Conservation (phyloP, 2,329 filamentous ascomycete species). For the Verticillium nonalfalfae region DNA sequence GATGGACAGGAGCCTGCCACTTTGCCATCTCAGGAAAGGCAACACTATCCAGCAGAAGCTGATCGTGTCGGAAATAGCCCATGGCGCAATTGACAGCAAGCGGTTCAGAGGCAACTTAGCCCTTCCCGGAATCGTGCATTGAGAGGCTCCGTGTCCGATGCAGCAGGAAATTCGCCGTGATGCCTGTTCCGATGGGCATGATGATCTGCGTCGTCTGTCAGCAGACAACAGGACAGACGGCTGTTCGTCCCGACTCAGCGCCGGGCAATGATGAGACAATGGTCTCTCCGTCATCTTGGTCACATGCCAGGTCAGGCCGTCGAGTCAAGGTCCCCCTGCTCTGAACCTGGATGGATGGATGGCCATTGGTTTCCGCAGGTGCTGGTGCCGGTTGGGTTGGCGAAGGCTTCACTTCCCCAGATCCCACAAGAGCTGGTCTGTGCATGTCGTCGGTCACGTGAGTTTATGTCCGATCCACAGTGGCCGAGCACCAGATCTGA, state of each 20-base stretch:
- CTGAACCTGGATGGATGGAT: too few species aligned
- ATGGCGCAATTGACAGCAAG: background rate
- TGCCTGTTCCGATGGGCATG: background rate
- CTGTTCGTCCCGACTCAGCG: background rate
- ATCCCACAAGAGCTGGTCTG: background rate
- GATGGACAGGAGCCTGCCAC: too few species aligned
- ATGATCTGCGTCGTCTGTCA: background rate
- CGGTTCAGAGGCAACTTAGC: background rate
- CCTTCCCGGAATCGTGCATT: background rate
- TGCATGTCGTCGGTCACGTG: background rate
- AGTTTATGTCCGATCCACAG: background rate
- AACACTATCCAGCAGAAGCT: too few species aligned
- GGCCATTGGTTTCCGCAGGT: too few species aligned
- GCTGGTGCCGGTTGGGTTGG: background rate
- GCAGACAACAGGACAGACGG: background rate
- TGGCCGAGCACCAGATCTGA: background rate
- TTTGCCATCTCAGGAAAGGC: too few species aligned
- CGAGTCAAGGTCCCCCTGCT: background rate
- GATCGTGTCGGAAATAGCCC: too few species aligned
- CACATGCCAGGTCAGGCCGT: background rate
- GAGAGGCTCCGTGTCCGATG: background rate
- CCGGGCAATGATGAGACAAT: background rate
- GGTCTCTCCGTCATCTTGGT: background rate
- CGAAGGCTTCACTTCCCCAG: background rate
- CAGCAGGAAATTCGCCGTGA: background rate